Evolutionary conservation across 768 basidiomycete species (phyloP).

Genomic region (Suillus placidus): DNA sequence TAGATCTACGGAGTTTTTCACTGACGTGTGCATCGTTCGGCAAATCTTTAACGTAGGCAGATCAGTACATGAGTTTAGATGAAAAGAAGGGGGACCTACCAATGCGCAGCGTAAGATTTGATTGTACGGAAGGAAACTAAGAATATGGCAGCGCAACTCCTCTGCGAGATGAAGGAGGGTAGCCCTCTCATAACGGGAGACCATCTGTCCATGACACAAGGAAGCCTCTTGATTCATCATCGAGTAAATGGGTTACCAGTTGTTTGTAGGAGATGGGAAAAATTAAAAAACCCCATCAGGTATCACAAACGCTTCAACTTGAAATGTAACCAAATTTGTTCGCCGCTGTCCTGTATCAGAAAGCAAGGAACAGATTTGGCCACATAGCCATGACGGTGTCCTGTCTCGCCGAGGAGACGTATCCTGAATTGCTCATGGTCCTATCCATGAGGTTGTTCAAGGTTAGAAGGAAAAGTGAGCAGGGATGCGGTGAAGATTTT

Average conservation of each 20-base stretch:
- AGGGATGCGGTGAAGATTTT: not conserved
- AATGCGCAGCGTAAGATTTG: not conserved
- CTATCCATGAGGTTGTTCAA: not conserved
- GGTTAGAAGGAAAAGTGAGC: not conserved
- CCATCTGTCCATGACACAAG: not conserved
- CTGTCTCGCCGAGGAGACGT: not conserved
- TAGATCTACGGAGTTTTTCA: not conserved
- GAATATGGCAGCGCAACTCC: not conserved
- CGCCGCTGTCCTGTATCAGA: too few relatives aligned
- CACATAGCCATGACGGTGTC: not conserved
- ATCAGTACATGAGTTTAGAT: not conserved
- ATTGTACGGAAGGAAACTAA: not conserved
- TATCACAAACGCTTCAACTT: too few relatives aligned
- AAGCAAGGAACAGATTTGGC: not conserved
- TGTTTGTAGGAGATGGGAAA: too few relatives aligned
- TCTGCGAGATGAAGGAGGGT: not conserved
- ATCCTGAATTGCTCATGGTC: not conserved
- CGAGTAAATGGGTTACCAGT: not conserved
- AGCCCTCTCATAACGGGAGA: too few relatives aligned
- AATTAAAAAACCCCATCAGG: too few relatives aligned
- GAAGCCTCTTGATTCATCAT: not conserved
- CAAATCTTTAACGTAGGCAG: not conserved
- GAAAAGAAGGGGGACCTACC: not conserved
- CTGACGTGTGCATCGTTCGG: not conserved
- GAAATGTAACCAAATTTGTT: too few relatives aligned